Conservation (phyloP, 1,284 basidiomycete species). For the Wallemia ichthyophaga region DNA sequence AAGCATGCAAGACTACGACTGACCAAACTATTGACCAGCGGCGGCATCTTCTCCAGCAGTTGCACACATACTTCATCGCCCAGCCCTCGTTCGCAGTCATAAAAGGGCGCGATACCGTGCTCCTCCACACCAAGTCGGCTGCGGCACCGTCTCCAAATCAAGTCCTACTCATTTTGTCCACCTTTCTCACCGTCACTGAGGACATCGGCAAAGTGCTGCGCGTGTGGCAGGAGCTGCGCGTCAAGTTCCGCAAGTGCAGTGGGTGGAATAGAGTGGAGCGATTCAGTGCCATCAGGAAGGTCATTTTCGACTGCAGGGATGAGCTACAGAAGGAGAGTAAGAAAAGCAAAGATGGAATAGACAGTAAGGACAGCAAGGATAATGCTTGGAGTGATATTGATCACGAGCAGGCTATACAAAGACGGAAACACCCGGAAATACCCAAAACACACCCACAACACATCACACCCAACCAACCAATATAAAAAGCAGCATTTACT, state of each 20-base stretch:
- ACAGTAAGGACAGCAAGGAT: no score
- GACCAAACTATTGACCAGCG: background rate
- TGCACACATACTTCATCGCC: background rate
- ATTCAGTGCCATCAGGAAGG: no score
- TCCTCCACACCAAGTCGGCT: background rate
- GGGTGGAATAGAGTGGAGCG: background rate
- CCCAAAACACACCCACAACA: no score
- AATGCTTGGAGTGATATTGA: no score
- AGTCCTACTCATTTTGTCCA: background rate
- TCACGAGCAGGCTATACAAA: no score
- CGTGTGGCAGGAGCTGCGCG: background rate
- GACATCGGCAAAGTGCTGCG: background rate
- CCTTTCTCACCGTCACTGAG: background rate
- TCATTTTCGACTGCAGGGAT: no score
- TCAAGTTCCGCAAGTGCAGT: background rate
- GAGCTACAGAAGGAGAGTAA: no score
- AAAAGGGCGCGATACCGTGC: background rate
- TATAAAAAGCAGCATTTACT: no score
- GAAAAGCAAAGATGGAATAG: no score
- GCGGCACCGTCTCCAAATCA: background rate
- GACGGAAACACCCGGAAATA: no score
- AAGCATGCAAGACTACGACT: background rate
- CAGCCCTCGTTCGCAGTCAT: background rate
- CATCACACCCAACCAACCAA: no score
- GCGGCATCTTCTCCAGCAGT: background rate